phyloP scores from a whole-genome alignment of 345 rosid genomes.

The Stellera chamaejasme region DNA sequence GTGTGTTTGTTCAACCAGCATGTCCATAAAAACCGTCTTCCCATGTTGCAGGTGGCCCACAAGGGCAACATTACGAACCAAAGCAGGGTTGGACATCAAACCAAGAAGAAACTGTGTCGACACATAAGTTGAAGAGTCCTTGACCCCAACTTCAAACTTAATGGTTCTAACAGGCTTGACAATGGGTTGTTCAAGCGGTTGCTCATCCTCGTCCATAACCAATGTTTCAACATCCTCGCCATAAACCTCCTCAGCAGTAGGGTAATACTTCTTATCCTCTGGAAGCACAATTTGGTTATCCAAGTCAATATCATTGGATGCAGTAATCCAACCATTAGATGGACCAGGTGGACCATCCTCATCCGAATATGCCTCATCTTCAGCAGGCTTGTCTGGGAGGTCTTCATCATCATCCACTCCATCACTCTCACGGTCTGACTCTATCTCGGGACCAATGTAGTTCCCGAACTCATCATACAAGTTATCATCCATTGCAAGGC shows the following conservation, averaged over 20 bases:
- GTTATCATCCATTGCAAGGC: slow-evolving; percentile 68
- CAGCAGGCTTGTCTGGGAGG: slow-evolving; percentile 31
- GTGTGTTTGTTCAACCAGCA: slow-evolving; percentile 98
- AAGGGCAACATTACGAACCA: slow-evolving; percentile 92
- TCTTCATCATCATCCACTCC: slow-evolving; percentile 65
- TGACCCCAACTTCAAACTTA: slow-evolving; percentile 89
- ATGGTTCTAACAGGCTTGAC: slow-evolving; percentile 76
- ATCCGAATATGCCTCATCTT: slow-evolving; percentile 50
- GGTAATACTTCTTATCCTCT: slow-evolving; percentile 94
- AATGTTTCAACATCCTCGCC: slow-evolving; percentile 91
- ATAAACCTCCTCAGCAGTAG: slow-evolving; percentile 96
- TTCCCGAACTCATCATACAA: slow-evolving; percentile 97
- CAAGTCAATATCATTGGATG: slow-evolving; percentile 71
- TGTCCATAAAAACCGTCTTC: slow-evolving; percentile 91
- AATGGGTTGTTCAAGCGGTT: slow-evolving; percentile 83
- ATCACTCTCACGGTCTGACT: slow-evolving; percentile 81
- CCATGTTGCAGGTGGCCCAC: slow-evolving; percentile 96
- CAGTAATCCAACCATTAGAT: slow-evolving; percentile 80
- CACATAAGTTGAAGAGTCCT: slow-evolving; percentile 85
- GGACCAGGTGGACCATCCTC: slow-evolving; percentile 44
- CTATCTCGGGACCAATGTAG: slow-evolving; percentile 95
- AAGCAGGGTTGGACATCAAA: slow-evolving; percentile 81
- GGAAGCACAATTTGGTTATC: slow-evolving; percentile 94
- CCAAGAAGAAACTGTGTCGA: slow-evolving; percentile 91
- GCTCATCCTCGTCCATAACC: slow-evolving; percentile 98